Evolutionary conservation across 805 yeast species (phyloP).

Genomic region (Saccharomycopsis javanensis): DNA sequence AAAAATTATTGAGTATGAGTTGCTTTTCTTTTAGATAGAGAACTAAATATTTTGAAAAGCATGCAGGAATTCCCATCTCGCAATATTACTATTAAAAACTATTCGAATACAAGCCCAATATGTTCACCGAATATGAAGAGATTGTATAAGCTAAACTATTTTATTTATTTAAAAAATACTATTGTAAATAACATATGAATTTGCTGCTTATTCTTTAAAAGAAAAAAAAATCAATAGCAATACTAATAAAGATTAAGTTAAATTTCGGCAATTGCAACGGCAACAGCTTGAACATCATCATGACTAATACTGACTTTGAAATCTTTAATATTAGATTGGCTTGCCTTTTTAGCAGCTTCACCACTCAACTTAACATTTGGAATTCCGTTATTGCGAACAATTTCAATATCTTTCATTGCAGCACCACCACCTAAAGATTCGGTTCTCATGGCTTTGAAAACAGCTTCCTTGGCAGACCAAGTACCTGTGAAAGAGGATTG

Average conservation of each 20-base stretch:
- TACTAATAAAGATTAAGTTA: background rate
- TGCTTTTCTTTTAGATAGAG: too few relatives aligned
- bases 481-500: conserved; percentile 93
- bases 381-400: conserved; percentile 63
- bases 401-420: conserved; percentile 82
- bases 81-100: too few relatives aligned
- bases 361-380: conserved; percentile 77
- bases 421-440: conserved; percentile 94
- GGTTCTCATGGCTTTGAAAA: conserved; percentile 89
- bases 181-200: too few relatives aligned
- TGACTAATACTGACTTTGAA: conserved; percentile 90
- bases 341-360: conserved; percentile 65
- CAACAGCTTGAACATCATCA: conserved; percentile 94
- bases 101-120: too few relatives aligned
- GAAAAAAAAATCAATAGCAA: background rate
- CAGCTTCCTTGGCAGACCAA: conserved; percentile 99
- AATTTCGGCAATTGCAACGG: conserved; percentile 65
- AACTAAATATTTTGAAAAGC: too few relatives aligned
- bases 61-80: too few relatives aligned
- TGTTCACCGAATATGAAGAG: too few relatives aligned
- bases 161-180: too few relatives aligned
- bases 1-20: too few relatives aligned
- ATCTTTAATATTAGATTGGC: conserved; percentile 51
- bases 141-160: too few relatives aligned
- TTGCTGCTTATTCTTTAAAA: too few relatives aligned